phyloP scores from a whole-genome alignment of 345 rosid species.

The Melastoma malabathricum region DNA sequence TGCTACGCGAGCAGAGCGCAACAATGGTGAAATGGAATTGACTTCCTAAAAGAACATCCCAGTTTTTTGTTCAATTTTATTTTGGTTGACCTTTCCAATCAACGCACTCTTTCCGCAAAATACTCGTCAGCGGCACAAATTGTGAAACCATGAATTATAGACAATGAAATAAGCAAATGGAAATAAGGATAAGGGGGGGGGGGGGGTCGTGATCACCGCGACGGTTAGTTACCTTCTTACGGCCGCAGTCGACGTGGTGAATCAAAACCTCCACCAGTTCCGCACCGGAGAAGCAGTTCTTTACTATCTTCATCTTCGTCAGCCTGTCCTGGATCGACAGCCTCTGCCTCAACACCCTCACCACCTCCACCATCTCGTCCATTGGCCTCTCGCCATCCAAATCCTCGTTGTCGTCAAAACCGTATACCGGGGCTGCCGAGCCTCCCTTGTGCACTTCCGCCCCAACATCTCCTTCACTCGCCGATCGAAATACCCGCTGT shows the following conservation, averaged over 20 bases:
- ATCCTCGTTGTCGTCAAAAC: slow-evolving; percentile 47
- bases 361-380: slow-evolving; percentile 39
- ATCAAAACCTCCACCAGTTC: slow-evolving; percentile 63
- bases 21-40: no score
- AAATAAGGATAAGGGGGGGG: background rate
- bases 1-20: no score
- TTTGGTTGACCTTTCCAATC: no score
- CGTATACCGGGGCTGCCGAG: slow-evolving; percentile 52
- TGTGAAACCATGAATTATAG: no score
- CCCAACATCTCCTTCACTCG: slow-evolving; percentile 41
- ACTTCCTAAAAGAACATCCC: no score
- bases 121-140: no score
- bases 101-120: no score
- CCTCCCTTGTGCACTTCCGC: slow-evolving; percentile 36
- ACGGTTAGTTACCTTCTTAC: slow-evolving; percentile 43
- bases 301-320: slow-evolving; percentile 76
- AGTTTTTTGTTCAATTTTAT: no score
- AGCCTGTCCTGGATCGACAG: slow-evolving; percentile 76
- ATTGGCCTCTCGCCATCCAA: slow-evolving; percentile 12
- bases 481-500: slow-evolving; percentile 47
- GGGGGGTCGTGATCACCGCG: background rate
- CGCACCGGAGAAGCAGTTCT: slow-evolving; percentile 70
- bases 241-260: slow-evolving; percentile 53
- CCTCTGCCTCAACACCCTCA: slow-evolving; percentile 46
- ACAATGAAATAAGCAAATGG: background rate